Evolutionary conservation across 2,329 filamentous ascomycete genomes (phyloP), one percentile per base, ranked within the genome.

Genomic region (Colletotrichum gloeosporioides): DNA sequence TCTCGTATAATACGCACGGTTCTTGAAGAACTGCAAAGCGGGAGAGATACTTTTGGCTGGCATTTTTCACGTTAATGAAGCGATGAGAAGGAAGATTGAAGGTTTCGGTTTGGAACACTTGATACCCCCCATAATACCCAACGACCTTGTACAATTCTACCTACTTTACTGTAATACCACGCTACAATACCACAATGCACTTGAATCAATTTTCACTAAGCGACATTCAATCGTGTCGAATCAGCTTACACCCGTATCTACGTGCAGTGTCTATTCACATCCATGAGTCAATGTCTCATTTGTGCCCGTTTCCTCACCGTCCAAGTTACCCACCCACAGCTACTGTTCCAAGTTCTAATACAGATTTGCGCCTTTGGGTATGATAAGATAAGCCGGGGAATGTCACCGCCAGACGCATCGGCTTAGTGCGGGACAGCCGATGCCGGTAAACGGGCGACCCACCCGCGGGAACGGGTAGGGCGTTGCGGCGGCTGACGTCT

Each of bases 61-160:
- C 8, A 18, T 12, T 59, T 22, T 16, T 8, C 22, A 12, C 18
- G 7, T 25, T 9, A 36, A 13, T 29, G 69, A 67, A 31, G 22
- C 49, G 55, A 73, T 36, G 55, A 73, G 39, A 39, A 65, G 59
- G 29, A 18, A 53, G 36, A 69, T 29, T 62, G 59, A 32, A 63
- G 55, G 36, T 29, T 70, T 70, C 57, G 34, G 6, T 22, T 55
- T 27, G 44, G 71, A 63, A 63, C 10, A 55, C 55, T 68, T 64
- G 65, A 73, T 73, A 73, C 59, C 71, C 71, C 71, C 65, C 6
- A 49, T 73, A 69, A 73, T 69, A 69, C 39, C 65, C 57, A 53
- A 27, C 25, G 16, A 53, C 63, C 27, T 25, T 68, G 70, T 73
- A 73, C 3, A n/a, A 73, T 53, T 59, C 8, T 32, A 27, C 15